Base-by-base conservation (phyloP, 129 eudicot genomes). In the Scalesia atractyloides region DNA sequence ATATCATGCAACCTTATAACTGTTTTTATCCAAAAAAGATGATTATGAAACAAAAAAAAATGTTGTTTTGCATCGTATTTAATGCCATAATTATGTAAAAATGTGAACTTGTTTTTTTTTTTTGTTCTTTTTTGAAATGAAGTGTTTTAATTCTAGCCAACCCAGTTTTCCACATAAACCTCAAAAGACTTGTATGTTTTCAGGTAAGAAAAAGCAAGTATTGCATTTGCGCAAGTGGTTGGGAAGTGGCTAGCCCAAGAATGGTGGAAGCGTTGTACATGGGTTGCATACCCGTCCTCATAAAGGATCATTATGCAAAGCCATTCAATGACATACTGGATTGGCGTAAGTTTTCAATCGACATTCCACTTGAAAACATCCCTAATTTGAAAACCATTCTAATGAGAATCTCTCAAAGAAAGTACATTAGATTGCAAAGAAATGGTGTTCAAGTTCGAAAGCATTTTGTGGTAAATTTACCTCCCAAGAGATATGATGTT, bases 201-300 rank as follows among this genome's bases (percentile, higher is more conserved):
- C 20, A 52, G 94, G 51, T 92, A 70, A 69, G 85, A 47, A 75
- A 80, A 54, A 78, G 86, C 82, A 84, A 74, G 72, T 92, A 75
- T 70, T 92, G 97, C 85, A 80, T 92, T 22, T 92, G 96, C 60
- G 94, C 97, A 0, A 92, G 97, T 17, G 96, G 97, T 7, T 86
- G 84, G 66, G 97, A 92, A 37, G 97, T 92, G 43, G 94, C 97
- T 0, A 92, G 97, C 76, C 96, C 96, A 5, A 66, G 97, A 41
- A 84, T 92, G 88, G 96, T 89, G 5, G 97, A 92, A 71, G 93
- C 89, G 0, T 73, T 92, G 1, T 89, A 92, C 80, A 77, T 78
- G 62, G 96, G 89, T 2, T 92, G 96, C 15, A 91, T 92, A 3
- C 97, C 96, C 0, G 97, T 92, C 1, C 79, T 92, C 44, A 54